Evolutionary conservation across 2,329 filamentous ascomycete genomes (phyloP), one percentile per base, ranked within the genome.

Genomic region (Aspergillus uvarum): DNA sequence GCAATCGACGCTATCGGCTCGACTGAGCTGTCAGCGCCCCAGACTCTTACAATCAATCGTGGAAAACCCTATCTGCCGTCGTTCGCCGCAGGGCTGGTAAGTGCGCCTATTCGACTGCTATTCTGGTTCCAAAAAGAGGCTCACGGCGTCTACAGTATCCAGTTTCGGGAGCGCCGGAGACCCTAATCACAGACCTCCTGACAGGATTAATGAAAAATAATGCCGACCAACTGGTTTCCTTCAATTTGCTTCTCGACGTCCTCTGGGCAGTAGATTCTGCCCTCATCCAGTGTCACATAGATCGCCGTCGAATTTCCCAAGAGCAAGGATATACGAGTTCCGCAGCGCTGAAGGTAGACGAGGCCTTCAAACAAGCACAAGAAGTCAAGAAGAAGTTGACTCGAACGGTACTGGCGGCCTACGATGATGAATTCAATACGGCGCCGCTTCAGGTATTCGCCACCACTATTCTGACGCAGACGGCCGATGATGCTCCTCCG

Each of bases 241-340:
- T 75, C 56, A 73, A 67, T 62, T 66, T 71, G 8, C 54, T 76
- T 7, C 73, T 69, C 48, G 74, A 76, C 56, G 69, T 69, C 32
- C 52, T 74, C 38, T 75, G 73, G 71, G 72, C 73, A 1, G 65
- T 70, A 6, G 74, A 76, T 59, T 71, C 66, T 44, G 72, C 72
- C 8, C 59, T 75, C 11, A 70, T 70, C 38, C 73, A 76, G 60
- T 71, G 72, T 50, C 70, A 71, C 61, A 70, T 75, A n/a, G 72
- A 75, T 61, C 66, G 70, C 54, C 68, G 68, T 51, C 64, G 64
- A 21, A 61, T 65, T 12, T 62, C 61, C 5, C 67, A 68, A 49
- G 64, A 69, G 42, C 61, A 69, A 56, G 65, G 64, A 19, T 53
- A 65, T 29, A 59, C 55, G 14, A 63, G 60, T 24, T 55, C 50